Evolutionary conservation across 1,284 basidiomycete species (phyloP).

Genomic region (Fomitopsis pinicola): DNA sequence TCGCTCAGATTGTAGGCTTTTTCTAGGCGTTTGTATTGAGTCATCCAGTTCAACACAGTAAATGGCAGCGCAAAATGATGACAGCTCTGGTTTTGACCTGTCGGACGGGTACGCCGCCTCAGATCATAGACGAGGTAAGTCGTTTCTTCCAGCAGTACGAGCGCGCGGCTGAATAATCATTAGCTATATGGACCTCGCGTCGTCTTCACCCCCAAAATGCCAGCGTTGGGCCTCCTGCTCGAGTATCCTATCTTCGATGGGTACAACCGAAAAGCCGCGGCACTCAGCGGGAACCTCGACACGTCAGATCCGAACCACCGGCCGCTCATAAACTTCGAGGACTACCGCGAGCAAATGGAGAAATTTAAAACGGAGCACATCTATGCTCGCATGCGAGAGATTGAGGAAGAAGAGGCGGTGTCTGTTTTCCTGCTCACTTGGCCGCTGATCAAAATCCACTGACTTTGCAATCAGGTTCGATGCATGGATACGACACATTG

Average conservation of each 20-base stretch:
- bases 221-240: conserved; percentile 91
- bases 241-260: conserved; percentile 87
- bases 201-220: conserved; percentile 94
- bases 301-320: conserved; percentile 53
- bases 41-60: not conserved
- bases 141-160: not conserved
- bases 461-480: conserved; percentile 51
- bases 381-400: conserved; percentile 78
- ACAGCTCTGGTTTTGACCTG: conserved; percentile 77
- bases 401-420: conserved; percentile 80
- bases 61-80: conserved; percentile 92
- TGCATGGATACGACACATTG: conserved; percentile 67
- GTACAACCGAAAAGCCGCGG: conserved; percentile 67
- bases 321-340: conserved; percentile 67
- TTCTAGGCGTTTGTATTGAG: not conserved
- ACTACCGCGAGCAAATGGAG: conserved; percentile 60
- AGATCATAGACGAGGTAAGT: conserved; percentile 67
- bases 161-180: not conserved
- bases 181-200: conserved; percentile 65
- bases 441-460: conserved; percentile 2
- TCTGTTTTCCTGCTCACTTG: conserved; percentile 37
- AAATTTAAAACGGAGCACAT: conserved; percentile 83
- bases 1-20: conserved; percentile 24
- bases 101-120: conserved; percentile 71
- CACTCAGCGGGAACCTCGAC: conserved; percentile 55